Base-by-base conservation (phyloP, 2,329 filamentous ascomycete genomes). In the Ophiosphaerella narmari region DNA sequence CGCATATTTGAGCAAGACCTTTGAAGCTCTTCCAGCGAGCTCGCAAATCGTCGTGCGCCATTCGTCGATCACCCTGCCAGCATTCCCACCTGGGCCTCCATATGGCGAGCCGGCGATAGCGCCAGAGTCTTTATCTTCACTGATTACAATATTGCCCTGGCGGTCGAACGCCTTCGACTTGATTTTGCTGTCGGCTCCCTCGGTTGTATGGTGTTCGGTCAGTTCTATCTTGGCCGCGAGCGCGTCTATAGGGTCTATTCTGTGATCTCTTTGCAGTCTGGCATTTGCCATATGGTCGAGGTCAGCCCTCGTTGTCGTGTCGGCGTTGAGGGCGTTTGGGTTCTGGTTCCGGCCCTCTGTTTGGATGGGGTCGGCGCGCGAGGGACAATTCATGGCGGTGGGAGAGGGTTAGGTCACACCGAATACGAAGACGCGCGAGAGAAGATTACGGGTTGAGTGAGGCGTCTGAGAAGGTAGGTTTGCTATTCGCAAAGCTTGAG, bases 301-400 rank as follows among this genome's bases (percentile, higher is more conserved):
- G 61, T 87, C 84, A 57, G 82, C 80, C 48, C 82, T 76, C 5
- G 84, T 87, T 2, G 84, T 87, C 31, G 80, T 74, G 65, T 86
- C 84, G n/a, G 78, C 77, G 50, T 80, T 80, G 48, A 87, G 71
- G 2, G 75, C 74, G 47, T 79, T 75, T 1, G 85, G 85, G 55
- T 77, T 86, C 70, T 87, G 85, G 63, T 87, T 88, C 74, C 79
- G 85, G 18, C 78, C 77, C 43, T 82, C 78, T 41, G 77, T 74
- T 42, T 78, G 68, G 26, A 78, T 75, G 9, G 75, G 74, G 52
- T 88, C 84, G 29, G 78, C 83, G 58, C 83, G 77, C 5, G 84
- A 86, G 49, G 85, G 84, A 67, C 84, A 86, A 63, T 87, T 87
- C 85, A 88, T 88, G 26, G 26, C 26, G 26, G 9, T 29, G 5